Evolutionary conservation across 2,329 filamentous ascomycete genomes (phyloP).

Genomic region (Colletotrichum lindemuthianum): DNA sequence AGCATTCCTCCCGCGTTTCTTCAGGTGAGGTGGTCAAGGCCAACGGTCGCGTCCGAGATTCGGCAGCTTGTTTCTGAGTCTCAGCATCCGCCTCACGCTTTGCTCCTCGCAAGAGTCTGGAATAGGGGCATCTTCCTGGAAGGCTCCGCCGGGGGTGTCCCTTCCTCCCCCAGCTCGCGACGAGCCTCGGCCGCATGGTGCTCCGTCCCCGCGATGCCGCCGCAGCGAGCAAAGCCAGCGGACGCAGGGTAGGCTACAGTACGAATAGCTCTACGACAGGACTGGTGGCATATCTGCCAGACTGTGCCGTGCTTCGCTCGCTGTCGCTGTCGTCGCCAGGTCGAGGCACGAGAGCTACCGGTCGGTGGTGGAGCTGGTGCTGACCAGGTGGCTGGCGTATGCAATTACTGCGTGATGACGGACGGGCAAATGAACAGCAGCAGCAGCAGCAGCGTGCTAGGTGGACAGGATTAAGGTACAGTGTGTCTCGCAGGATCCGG

Average conservation of each 20-base stretch:
- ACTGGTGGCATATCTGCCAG: constrained; percentile 4
- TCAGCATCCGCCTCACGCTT: constrained; percentile 4
- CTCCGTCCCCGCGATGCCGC: constrained; percentile 20
- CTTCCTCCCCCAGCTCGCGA: constrained; percentile 16
- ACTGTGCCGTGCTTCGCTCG: constrained; percentile 10
- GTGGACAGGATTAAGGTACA: too few species aligned
- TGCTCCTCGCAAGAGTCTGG: background rate
- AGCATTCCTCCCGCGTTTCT: background rate
- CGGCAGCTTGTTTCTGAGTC: constrained; percentile 18
- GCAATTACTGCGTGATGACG: too few species aligned
- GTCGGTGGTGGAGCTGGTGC: too few species aligned
- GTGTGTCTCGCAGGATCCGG: too few species aligned
- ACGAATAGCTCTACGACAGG: constrained; percentile 23
- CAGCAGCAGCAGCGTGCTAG: too few species aligned
- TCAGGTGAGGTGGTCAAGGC: constrained; percentile 2
- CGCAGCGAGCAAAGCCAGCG: constrained; percentile 8
- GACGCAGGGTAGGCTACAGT: constrained; percentile 26
- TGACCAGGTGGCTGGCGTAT: too few species aligned
- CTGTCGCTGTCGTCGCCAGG: too few species aligned
- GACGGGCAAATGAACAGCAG: too few species aligned
- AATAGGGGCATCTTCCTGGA: constrained; percentile 33
- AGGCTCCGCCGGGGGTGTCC: constrained; percentile 5
- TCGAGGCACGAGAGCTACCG: too few species aligned
- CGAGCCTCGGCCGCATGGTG: constrained; percentile 21
- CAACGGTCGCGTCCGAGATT: constrained; percentile 15